A percentile compares a stretch with the other conserved stretches of the same genome.
phyloP scores from a whole-genome alignment of 164 flowering plant genomes.

The Echeveria elegans region DNA sequence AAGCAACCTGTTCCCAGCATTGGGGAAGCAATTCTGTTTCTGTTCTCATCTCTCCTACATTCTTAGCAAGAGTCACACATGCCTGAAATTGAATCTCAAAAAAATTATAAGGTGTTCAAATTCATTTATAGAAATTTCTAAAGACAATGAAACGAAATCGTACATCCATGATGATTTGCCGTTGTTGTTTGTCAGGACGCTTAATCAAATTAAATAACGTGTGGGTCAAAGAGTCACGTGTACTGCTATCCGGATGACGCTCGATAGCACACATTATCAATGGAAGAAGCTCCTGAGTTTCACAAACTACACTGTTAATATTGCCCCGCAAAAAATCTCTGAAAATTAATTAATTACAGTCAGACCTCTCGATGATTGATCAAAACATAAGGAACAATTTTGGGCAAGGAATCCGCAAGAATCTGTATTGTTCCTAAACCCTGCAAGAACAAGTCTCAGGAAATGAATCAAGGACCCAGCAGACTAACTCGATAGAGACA shows the following conservation, averaged over 20 bases:
- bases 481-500: not conserved
- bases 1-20: slow-evolving; percentile 96
- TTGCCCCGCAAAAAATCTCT: not conserved
- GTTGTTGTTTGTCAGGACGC: slow-evolving; percentile 96
- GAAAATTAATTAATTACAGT: slow-evolving; percentile 10
- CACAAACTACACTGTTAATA: slow-evolving; percentile 7
- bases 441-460: slow-evolving; percentile 27
- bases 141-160: slow-evolving; percentile 16
- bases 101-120: slow-evolving; percentile 11
- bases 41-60: slow-evolving; percentile 97
- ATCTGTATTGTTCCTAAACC: slow-evolving; percentile 86
- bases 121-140: not conserved
- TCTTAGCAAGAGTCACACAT: slow-evolving; percentile 86
- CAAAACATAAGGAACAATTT: slow-evolving; percentile 94
- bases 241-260: slow-evolving; percentile 85
- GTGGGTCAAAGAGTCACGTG: slow-evolving; percentile 89
- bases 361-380: slow-evolving; percentile 95
- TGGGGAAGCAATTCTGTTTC: slow-evolving; percentile 99
- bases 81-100: slow-evolving; percentile 45
- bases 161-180: slow-evolving; percentile 94
- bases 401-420: slow-evolving; percentile 91
- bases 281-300: slow-evolving; percentile 86
- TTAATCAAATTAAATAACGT: slow-evolving; percentile 89
- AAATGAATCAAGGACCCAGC: not conserved
- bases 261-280: slow-evolving; percentile 99